Conservation (phyloP, 176 grass and related monocot genomes). For the Thinopyrum elongatum region DNA sequence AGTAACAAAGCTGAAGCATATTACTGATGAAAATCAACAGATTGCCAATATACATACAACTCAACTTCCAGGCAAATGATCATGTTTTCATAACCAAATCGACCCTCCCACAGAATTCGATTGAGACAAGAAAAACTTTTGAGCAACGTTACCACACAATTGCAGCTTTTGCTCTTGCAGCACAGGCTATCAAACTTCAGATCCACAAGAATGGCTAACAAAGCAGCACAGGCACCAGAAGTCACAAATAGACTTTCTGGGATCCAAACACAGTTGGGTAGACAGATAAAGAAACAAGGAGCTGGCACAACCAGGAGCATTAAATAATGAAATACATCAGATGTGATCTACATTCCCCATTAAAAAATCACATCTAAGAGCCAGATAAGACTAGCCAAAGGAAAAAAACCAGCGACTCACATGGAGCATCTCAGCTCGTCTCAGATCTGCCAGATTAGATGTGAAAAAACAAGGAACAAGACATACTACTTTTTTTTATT, state of each 20-base stretch:
- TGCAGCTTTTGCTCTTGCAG: constrained; percentile 11
- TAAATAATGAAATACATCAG: constrained; percentile 42
- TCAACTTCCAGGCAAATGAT: background rate
- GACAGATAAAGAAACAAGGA: constrained; percentile 31
- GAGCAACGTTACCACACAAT: constrained; percentile 20
- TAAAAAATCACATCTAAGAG: constrained; percentile 35
- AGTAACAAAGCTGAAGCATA: constrained; percentile 6
- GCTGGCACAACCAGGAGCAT: constrained; percentile 30
- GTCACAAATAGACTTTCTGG: constrained; percentile 37
- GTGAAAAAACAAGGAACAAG: constrained; percentile 46
- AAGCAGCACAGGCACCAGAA: constrained; percentile 29
- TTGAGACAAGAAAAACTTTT: background rate
- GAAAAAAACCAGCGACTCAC: constrained; percentile 29
- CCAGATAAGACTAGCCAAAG: constrained; percentile 26
- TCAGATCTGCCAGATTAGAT: constrained; percentile 49
- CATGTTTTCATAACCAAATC: background rate
- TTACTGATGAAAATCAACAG: background rate
- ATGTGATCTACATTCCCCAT: constrained; percentile 52
- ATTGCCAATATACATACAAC: constrained; percentile 9
- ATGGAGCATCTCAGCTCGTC: constrained; percentile 48
- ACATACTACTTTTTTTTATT: constrained; percentile 27
- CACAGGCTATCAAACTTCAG: constrained; percentile 24
- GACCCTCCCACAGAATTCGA: background rate
- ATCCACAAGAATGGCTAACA: constrained; percentile 36
- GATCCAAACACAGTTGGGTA: constrained; percentile 26